Evolutionary conservation across 225 moss, liverwort and hornwort genomes (phyloP).

Genomic region (Bryum argenteum): DNA sequence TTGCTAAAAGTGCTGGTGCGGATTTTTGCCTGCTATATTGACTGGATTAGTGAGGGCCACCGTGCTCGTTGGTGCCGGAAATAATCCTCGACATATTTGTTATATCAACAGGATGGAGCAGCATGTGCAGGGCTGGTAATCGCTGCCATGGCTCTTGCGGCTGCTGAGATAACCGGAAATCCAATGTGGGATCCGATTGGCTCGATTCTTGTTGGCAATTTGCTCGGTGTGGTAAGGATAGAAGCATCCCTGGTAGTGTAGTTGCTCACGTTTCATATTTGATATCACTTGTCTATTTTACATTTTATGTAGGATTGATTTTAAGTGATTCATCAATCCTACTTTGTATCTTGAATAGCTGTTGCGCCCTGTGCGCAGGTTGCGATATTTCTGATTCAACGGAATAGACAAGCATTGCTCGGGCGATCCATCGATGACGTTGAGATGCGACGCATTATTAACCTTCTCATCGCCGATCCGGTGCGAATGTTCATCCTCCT

Average conservation of each 20-base stretch:
- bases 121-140: slow-evolving; percentile 86
- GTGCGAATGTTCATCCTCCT: slow-evolving; percentile 40
- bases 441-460: slow-evolving; percentile 90
- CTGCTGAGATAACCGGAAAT: slow-evolving; percentile 90
- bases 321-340: slow-evolving; percentile 4
- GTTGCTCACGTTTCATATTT: slow-evolving; percentile 13
- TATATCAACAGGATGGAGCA: slow-evolving; percentile 84
- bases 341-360: slow-evolving; percentile 12
- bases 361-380: slow-evolving; percentile 61
- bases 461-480: slow-evolving; percentile 82
- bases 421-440: slow-evolving; percentile 95
- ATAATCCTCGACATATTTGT: slow-evolving; percentile 8
- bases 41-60: slow-evolving; percentile 17
- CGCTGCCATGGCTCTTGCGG: slow-evolving; percentile 74
- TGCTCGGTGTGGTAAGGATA: slow-evolving; percentile 91
- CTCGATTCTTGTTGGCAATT: slow-evolving; percentile 94
- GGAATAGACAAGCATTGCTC: slow-evolving; percentile 95
- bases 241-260: not conserved
- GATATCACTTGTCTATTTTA: slow-evolving; percentile 7
- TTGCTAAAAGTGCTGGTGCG: slow-evolving; percentile 10
- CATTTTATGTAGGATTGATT: slow-evolving; percentile 1
- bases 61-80: slow-evolving; percentile 3
- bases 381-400: slow-evolving; percentile 93
- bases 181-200: slow-evolving; percentile 99
- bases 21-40: slow-evolving; percentile 5